Percentiles rank a stretch among this genome's conserved stretches.
Evolutionary conservation across 352 stramenopile species (phyloP).

Genomic region (Aphanomyces invadans): DNA sequence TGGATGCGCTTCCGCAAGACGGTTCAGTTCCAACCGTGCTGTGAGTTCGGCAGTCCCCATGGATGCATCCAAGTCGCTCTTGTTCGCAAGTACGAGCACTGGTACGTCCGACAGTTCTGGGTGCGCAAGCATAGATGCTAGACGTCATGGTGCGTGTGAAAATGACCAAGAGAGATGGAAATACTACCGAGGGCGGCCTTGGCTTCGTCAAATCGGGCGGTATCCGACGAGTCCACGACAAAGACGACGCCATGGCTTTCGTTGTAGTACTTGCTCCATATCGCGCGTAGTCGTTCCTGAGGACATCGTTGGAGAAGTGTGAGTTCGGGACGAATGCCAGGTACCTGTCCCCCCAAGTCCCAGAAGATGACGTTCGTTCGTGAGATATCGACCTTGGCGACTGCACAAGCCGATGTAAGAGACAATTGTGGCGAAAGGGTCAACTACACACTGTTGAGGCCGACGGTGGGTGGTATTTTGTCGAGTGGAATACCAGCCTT

Average conservation of each 20-base stretch:
- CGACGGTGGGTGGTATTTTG: slow-evolving; percentile 88
- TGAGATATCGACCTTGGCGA: slow-evolving; percentile 74
- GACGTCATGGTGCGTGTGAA: neutral
- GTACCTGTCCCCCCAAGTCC: slow-evolving; percentile 85
- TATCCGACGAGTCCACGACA: slow-evolving; percentile 84
- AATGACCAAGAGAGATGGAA: neutral
- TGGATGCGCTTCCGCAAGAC: slow-evolving; percentile 36
- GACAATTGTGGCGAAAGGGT: no score
- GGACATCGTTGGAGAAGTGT: neutral
- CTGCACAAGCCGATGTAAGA: slow-evolving; percentile 29
- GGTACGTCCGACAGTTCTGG: slow-evolving; percentile 72
- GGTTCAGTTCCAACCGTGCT: slow-evolving; percentile 29
- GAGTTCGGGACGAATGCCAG: neutral
- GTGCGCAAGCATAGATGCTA: slow-evolving; percentile 74
- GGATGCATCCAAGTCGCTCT: slow-evolving; percentile 77
- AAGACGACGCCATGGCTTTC: slow-evolving; percentile 89
- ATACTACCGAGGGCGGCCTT: slow-evolving; percentile 72
- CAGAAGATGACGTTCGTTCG: slow-evolving; percentile 87
- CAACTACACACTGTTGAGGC: slow-evolving; percentile 71
- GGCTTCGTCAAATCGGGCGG: slow-evolving; percentile 80
- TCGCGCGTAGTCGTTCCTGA: slow-evolving; percentile 74
- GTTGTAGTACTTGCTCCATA: slow-evolving; percentile 93
- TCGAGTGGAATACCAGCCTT: slow-evolving; percentile 83
- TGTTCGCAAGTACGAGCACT: slow-evolving; percentile 86
- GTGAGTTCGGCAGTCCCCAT: slow-evolving; percentile 37